These are phyloP conservation scores for Musa beccarii DNA, from an alignment of 176 grass and related monocot genomes.

Conservation along the genomic window DNA sequence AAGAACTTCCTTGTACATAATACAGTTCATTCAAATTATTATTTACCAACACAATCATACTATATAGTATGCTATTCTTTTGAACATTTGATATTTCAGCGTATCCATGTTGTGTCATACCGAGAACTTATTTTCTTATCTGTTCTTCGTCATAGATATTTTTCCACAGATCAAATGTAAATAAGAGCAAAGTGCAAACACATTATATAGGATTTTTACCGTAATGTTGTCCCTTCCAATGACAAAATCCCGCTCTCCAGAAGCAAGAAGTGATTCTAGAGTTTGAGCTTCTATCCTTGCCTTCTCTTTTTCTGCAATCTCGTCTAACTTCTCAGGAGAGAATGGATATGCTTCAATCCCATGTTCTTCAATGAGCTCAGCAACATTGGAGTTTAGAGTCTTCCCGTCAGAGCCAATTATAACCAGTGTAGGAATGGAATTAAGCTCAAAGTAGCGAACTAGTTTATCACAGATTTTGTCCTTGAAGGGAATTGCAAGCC, in stretches of 20 bases:
- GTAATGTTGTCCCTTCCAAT: constrained; percentile 39
- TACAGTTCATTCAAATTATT: too few relatives aligned
- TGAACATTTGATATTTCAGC: too few relatives aligned
- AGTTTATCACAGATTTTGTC: constrained; percentile 51
- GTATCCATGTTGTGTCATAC: background rate
- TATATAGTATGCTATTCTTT: too few relatives aligned
- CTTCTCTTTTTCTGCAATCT: constrained; percentile 50
- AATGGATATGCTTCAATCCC: constrained; percentile 67
- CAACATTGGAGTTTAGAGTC: constrained; percentile 46
- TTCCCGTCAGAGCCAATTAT: constrained; percentile 83
- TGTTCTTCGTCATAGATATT: background rate
- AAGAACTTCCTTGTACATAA: too few relatives aligned
- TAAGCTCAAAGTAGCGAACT: constrained; percentile 67
- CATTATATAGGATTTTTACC: constrained; percentile 23
- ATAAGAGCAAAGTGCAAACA: background rate
- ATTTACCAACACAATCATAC: too few relatives aligned
- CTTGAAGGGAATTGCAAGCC: constrained; percentile 66
- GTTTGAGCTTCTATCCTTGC: constrained; percentile 54
- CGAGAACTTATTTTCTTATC: background rate
- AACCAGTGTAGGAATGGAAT: constrained; percentile 43
- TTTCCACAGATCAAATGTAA: background rate
- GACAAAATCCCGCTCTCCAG: constrained; percentile 48
- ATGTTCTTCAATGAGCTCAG: constrained; percentile 58
- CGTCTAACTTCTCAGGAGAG: constrained; percentile 50
- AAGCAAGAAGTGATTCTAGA: constrained; percentile 63